phyloP scores from a whole-genome alignment of 306 rosid species.

The Vigna radiata region DNA sequence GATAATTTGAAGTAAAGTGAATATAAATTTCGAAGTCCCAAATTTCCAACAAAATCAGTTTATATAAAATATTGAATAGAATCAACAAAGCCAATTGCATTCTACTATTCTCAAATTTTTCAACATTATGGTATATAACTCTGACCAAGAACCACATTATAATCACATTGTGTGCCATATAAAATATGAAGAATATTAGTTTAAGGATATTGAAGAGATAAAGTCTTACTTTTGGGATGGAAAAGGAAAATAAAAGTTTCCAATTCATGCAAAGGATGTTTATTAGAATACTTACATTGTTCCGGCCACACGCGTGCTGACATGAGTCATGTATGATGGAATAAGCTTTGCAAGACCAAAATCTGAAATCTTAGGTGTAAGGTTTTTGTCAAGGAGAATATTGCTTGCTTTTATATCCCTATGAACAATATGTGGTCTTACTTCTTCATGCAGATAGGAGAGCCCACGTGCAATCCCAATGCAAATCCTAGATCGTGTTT shows the following conservation, averaged over 20 bases:
- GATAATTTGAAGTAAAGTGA: background rate
- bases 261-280: slow-evolving; percentile 15
- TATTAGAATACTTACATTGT: slow-evolving; percentile 68
- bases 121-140: background rate
- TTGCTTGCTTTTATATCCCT: slow-evolving; percentile 98
- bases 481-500: slow-evolving; percentile 65
- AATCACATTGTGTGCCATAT: background rate
- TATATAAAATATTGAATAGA: slow-evolving; percentile 10
- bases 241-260: slow-evolving; percentile 14
- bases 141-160: background rate
- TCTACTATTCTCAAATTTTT: background rate
- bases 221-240: slow-evolving; percentile 24
- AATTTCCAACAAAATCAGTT: slow-evolving; percentile 5
- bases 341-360: slow-evolving; percentile 95
- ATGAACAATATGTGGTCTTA: slow-evolving; percentile 81
- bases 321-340: slow-evolving; percentile 83
- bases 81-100: slow-evolving; percentile 8
- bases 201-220: slow-evolving; percentile 4
- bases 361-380: slow-evolving; percentile 85
- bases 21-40: slow-evolving; percentile 5
- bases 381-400: slow-evolving; percentile 80
- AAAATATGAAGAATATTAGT: background rate
- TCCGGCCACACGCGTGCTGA: slow-evolving; percentile 98
- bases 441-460: slow-evolving; percentile 91
- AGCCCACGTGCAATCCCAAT: slow-evolving; percentile 86